phyloP scores from a whole-genome alignment of 2,329 filamentous ascomycete species.

The Neospermospora avenae region DNA sequence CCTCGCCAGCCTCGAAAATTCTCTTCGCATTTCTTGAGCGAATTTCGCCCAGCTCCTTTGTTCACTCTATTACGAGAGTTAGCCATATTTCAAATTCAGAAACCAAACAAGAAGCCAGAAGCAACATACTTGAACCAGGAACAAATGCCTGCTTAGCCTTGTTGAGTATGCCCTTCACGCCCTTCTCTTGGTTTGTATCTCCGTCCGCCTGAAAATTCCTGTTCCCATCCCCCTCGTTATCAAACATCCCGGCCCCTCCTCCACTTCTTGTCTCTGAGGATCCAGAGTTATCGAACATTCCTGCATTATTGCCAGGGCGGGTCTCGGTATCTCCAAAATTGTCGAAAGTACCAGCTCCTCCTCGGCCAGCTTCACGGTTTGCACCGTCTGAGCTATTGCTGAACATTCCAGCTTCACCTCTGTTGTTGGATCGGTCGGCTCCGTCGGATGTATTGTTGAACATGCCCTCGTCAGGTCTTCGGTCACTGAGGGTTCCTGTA shows the following conservation, averaged over 20 bases:
- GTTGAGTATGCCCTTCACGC: not conserved
- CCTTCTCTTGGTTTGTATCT: not conserved
- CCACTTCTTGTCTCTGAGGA: not conserved
- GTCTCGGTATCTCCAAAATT: not conserved
- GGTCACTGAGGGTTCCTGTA: not conserved
- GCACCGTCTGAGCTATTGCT: not conserved
- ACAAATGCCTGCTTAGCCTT: not conserved
- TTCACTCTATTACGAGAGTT: not conserved
- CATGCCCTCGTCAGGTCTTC: not conserved
- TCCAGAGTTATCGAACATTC: slow-evolving; percentile 2
- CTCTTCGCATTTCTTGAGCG: no score
- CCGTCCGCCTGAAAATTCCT: not conserved
- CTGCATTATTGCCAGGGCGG: not conserved
- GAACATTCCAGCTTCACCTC: not conserved
- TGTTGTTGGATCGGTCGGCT: not conserved
- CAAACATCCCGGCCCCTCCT: slow-evolving; percentile 1
- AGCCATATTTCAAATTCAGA: not conserved
- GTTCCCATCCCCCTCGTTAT: not conserved
- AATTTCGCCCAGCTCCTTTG: no score
- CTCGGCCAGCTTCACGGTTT: not conserved
- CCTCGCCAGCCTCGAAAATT: no score
- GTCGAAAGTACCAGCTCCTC: slow-evolving; percentile 1
- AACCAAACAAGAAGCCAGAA: not conserved
- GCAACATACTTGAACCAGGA: not conserved
- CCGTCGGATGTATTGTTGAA: not conserved